Evolutionary conservation across 2,329 filamentous ascomycete genomes (phyloP), one percentile per base, ranked within the genome.

Genomic region (Clarireedia monteithiana): DNA sequence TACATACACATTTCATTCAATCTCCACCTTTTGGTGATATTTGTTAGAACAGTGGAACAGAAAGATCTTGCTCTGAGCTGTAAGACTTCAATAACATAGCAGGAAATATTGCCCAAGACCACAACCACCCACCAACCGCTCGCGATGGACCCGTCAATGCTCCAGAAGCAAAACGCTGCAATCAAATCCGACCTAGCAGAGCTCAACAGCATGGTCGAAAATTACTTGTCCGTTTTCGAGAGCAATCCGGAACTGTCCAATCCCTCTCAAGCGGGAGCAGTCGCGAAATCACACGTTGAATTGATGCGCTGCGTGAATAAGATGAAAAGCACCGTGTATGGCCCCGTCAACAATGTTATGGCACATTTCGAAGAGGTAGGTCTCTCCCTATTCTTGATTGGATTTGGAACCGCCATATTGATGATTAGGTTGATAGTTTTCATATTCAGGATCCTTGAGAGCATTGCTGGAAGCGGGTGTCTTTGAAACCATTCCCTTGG

Each of bases 391-490:
- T 10, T 20, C 17, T 45, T 20, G 17, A 45, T 20, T 23, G n/a
- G 12, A 4, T 45, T 45, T 1, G 7, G 27, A 2, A 30, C 27
- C 3, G 27, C 2, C 2, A 20, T 20, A 9, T 30, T 30, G 27
- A 30, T 30, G 27, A 30, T 30, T 30, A 10, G 7, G 12, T 23
- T 24, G 42, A 50, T 50, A 55, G 53, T 55, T 39, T 34, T 27
- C 44, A 27, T 39, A 50, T 36, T 50, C 56, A 23, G 55, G 60
- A 44, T 53, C 52, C 4, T 23, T 64, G 10, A 56, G 63, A 53
- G 45, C 58, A 6, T 39, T 64, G 20, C 42, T 65, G 14, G 63
- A 64, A 44, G 63, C 64, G 59, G 63, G 63, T 15, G 58, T 64
- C 17, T 62, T 65, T 53, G 63, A 65, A 52, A 49, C 34, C 12